phyloP scores from a whole-genome alignment of 805 yeast genomes.

The Wickerhamomyces bovis region DNA sequence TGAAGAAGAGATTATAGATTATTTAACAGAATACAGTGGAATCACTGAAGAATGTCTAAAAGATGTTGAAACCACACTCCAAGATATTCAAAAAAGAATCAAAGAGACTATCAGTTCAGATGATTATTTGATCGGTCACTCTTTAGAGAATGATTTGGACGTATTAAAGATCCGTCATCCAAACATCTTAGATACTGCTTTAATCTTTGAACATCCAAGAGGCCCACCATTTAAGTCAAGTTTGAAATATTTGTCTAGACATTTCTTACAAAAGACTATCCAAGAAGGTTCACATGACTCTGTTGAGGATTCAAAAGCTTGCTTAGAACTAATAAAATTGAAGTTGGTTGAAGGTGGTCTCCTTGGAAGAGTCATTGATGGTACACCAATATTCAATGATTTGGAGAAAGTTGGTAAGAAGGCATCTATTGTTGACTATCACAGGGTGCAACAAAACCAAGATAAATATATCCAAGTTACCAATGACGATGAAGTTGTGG shows the following conservation, averaged over 20 bases:
- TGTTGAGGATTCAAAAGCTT: constrained; percentile 75
- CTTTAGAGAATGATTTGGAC: constrained; percentile 74
- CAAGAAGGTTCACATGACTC: constrained; percentile 82
- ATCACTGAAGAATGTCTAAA: constrained; percentile 65
- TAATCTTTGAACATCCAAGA: constrained; percentile 69
- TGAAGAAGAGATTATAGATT: constrained; percentile 63
- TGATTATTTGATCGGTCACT: constrained; percentile 84
- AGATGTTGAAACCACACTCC: constrained; percentile 55
- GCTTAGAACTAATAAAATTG: constrained; percentile 67
- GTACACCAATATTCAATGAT: constrained; percentile 37
- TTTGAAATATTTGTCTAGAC: constrained; percentile 59
- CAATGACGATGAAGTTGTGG: constrained; percentile 56
- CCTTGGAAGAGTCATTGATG: constrained; percentile 50
- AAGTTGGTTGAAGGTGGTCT: constrained; percentile 62
- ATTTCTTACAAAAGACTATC: constrained; percentile 49
- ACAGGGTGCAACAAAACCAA: constrained; percentile 22
- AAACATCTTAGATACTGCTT: constrained; percentile 71
- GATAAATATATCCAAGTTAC: constrained; percentile 34
- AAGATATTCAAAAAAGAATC: constrained; percentile 62
- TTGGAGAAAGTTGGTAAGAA: constrained; percentile 26
- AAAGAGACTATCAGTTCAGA: constrained; percentile 38
- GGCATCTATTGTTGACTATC: constrained; percentile 30
- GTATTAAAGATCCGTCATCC: constrained; percentile 72
- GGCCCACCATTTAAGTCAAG: constrained; percentile 83
- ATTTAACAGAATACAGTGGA: constrained; percentile 81